Evolutionary conservation across 306 rosid species (phyloP).

Genomic region (Parietaria judaica): DNA sequence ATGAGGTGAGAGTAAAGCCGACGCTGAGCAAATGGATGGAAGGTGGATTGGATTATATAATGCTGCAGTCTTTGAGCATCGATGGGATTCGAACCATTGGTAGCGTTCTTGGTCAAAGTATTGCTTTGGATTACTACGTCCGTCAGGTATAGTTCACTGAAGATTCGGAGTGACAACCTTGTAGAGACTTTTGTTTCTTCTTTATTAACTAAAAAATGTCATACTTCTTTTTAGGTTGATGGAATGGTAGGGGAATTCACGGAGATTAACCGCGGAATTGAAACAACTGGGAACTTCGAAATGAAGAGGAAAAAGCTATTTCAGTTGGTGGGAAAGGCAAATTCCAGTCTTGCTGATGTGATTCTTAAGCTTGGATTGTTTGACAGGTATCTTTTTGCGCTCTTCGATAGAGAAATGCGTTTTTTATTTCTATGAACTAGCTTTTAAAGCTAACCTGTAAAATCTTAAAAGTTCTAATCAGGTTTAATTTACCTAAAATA

Average conservation of each 20-base stretch:
- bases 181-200: constrained; percentile 2
- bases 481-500: no score
- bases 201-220: constrained; percentile 8
- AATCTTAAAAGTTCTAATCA: no score
- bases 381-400: constrained; percentile 58
- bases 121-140: constrained; percentile 94
- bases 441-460: background rate
- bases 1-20: constrained; percentile 83
- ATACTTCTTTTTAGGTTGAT: constrained; percentile 55
- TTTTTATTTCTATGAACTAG: background rate
- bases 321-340: constrained; percentile 98
- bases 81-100: constrained; percentile 97
- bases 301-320: constrained; percentile 95
- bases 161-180: constrained; percentile 15
- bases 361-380: constrained; percentile 95
- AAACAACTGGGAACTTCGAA: constrained; percentile 85
- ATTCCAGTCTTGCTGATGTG: constrained; percentile 95
- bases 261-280: constrained; percentile 96
- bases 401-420: background rate
- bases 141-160: constrained; percentile 59
- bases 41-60: constrained; percentile 96
- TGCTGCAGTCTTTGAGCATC: constrained; percentile 76
- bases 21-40: constrained; percentile 82
- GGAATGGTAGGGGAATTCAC: constrained; percentile 99
- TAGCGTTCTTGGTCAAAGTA: constrained; percentile 95